Percentiles rank a stretch among this genome's conserved stretches.
Conservation (phyloP, 495 filamentous ascomycete genomes). For the Astrocystis sublimbata region DNA sequence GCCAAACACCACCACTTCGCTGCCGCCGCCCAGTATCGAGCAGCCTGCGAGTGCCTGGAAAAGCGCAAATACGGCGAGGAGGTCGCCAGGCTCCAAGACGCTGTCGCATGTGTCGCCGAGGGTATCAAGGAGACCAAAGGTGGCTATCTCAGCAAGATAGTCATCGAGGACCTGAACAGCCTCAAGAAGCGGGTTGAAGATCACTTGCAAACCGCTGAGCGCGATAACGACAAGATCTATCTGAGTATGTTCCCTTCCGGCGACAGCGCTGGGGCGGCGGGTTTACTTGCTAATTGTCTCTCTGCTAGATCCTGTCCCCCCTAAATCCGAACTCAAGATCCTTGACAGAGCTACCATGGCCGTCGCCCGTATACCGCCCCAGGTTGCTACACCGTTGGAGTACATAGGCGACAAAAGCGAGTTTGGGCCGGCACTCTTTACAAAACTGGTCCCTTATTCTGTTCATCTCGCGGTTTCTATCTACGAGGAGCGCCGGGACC, state of each 20-base stretch:
- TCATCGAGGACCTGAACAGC: constrained; percentile 79
- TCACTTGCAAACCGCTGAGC: constrained; percentile 89
- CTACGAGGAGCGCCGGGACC: constrained; percentile 87
- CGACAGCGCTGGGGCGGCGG: neutral
- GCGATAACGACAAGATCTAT: constrained; percentile 96
- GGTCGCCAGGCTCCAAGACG: constrained; percentile 81
- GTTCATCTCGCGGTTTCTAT: constrained; percentile 94
- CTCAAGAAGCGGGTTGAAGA: constrained; percentile 81
- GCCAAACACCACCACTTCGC: constrained; percentile 98
- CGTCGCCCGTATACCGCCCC: constrained; percentile 70
- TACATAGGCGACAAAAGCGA: constrained; percentile 77
- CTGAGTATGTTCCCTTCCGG: constrained; percentile 48
- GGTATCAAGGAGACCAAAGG: constrained; percentile 77
- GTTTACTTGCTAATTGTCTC: constrained; percentile 16
- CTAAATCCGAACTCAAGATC: constrained; percentile 82
- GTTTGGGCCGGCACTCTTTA: constrained; percentile 82
- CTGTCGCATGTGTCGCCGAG: constrained; percentile 78
- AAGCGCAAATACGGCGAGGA: constrained; percentile 96
- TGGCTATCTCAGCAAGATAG: constrained; percentile 78
- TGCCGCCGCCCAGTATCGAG: constrained; percentile 92
- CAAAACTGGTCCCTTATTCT: constrained; percentile 91
- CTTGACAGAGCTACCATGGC: constrained; percentile 92
- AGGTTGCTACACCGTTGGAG: constrained; percentile 76
- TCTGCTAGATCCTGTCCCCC: constrained; percentile 67
- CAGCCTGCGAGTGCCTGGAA: constrained; percentile 88